Conservation (phyloP, 371 early-diverging fungal genomes). For the Dichotomocladium elegans region DNA sequence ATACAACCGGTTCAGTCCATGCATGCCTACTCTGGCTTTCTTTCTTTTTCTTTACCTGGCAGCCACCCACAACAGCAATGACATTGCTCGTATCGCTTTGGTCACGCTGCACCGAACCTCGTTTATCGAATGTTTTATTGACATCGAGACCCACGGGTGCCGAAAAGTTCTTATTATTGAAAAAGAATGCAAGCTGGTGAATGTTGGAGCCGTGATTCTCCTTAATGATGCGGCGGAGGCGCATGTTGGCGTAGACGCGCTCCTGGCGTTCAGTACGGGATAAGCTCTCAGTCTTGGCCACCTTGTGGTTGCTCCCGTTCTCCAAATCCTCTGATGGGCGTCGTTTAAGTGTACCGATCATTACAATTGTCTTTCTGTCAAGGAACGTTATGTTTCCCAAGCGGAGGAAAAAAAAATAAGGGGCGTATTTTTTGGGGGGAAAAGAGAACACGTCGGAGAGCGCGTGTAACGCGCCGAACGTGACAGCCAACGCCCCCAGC, state of each 20-base stretch:
- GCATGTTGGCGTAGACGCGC: slow-evolving; percentile 64
- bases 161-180: slow-evolving; percentile 51
- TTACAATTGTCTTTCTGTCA: no score
- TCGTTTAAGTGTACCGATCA: neutral
- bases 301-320: neutral
- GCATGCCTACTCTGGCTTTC: no score
- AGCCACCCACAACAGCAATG: slow-evolving; percentile 68
- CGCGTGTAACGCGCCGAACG: no score
- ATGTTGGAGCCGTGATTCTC: slow-evolving; percentile 82
- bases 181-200: slow-evolving; percentile 68
- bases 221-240: slow-evolving; percentile 78
- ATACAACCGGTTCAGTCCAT: no score
- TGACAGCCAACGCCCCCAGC: no score
- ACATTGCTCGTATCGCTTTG: slow-evolving; percentile 70
- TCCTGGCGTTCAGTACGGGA: slow-evolving; percentile 20
- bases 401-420: no score
- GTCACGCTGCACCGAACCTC: slow-evolving; percentile 62
- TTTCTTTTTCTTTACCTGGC: slow-evolving; percentile 39
- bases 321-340: neutral
- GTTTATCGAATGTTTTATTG: slow-evolving; percentile 62
- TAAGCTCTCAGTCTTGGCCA: slow-evolving; percentile 3
- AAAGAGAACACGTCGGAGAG: no score
- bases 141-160: slow-evolving; percentile 53
- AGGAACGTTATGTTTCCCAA: no score
- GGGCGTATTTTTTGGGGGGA: no score